phyloP scores from a whole-genome alignment of 2,329 filamentous ascomycete genomes.

The Cadophora sp. region DNA sequence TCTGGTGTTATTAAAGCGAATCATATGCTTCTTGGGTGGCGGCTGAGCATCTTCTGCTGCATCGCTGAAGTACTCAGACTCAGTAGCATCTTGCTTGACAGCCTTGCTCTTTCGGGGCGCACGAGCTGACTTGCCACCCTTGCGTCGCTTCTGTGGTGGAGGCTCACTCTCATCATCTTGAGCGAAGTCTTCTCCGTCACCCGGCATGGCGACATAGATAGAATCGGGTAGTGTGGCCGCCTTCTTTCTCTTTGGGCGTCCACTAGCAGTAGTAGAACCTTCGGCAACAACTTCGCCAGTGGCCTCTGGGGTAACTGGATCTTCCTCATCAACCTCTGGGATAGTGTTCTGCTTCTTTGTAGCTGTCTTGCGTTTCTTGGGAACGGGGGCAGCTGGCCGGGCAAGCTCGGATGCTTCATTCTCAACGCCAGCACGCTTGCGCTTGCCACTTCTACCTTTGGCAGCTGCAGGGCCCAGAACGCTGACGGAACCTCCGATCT shows the following conservation, averaged over 20 bases:
- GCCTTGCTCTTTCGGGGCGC: conserved; percentile 19
- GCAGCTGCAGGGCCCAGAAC: neutral
- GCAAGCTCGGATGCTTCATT: neutral
- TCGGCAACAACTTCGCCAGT: conserved; percentile 17
- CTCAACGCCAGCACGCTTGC: conserved; percentile 19
- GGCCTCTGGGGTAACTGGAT: conserved; percentile 8
- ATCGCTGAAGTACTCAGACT: conserved; percentile 24
- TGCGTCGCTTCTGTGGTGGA: conserved; percentile 19
- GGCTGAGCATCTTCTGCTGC: conserved; percentile 34
- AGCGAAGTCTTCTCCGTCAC: conserved; percentile 5
- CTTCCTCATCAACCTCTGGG: conserved; percentile 8
- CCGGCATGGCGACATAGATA: conserved; percentile 19
- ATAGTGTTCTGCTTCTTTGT: conserved; percentile 21
- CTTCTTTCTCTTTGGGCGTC: conserved; percentile 28
- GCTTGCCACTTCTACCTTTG: conserved; percentile 24
- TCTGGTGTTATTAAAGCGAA: conserved; percentile 2
- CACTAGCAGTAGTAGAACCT: conserved; percentile 20
- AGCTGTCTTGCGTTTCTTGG: conserved; percentile 26
- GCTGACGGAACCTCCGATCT: neutral
- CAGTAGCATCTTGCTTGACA: conserved; percentile 23
- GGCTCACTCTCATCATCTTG: conserved; percentile 17
- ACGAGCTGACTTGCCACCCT: conserved; percentile 19
- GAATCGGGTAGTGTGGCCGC: conserved; percentile 17
- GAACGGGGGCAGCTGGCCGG: neutral
- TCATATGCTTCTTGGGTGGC: conserved; percentile 22